Evolutionary conservation across 352 stramenopile species (phyloP).

Genomic region (Thalassiosira oceanica): DNA sequence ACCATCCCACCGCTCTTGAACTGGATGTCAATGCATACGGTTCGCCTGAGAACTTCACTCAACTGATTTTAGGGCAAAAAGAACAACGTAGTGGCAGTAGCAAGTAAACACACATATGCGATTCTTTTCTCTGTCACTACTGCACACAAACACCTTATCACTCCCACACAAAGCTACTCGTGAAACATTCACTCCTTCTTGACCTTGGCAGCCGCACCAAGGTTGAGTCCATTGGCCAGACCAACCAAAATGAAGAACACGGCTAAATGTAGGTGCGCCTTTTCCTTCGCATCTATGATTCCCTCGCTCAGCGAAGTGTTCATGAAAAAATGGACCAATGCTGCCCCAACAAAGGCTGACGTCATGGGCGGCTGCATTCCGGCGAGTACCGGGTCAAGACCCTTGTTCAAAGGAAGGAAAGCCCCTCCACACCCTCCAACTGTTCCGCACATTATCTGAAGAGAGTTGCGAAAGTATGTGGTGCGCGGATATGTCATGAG

Average conservation of each 20-base stretch:
- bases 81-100: too few species aligned
- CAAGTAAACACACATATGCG: too few species aligned
- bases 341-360: conserved; percentile 63
- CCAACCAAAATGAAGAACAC: conserved; percentile 66
- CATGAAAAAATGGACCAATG: conserved; percentile 71
- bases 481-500: too few species aligned
- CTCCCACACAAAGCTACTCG: neutral
- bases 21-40: conserved; percentile 29
- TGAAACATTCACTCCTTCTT: conserved; percentile 7
- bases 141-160: too few species aligned
- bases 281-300: conserved; percentile 50
- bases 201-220: conserved; percentile 5
- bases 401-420: conserved; percentile 79
- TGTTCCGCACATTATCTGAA: conserved; percentile 81
- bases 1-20: conserved; percentile 27
- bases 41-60: conserved; percentile 25
- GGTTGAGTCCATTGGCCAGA: conserved; percentile 37
- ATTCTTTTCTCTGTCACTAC: conserved; percentile 2
- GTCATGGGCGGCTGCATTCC: conserved; percentile 68
- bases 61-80: conserved; percentile 25
- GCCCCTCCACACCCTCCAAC: conserved; percentile 73
- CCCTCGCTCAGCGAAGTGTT: conserved; percentile 59
- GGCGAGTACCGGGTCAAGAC: conserved; percentile 67
- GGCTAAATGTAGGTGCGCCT: conserved; percentile 62
- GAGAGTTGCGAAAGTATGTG: too few species aligned